These are phyloP conservation scores for Citrus mangshanensis DNA, from an alignment of 345 rosid species.

Conservation along the genomic window DNA sequence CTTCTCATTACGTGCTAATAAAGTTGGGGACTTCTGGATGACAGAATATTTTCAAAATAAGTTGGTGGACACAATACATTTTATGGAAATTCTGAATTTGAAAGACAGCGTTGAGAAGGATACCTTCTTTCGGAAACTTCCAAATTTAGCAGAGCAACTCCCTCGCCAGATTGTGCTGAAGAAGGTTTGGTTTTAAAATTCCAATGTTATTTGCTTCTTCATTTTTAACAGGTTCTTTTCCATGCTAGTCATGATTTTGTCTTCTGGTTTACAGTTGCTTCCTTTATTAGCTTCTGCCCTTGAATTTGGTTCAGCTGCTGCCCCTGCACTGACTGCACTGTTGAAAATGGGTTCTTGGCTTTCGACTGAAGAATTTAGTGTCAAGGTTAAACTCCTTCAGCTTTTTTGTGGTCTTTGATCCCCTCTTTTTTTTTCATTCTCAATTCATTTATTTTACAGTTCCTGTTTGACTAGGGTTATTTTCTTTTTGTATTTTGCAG, in stretches of 20 bases:
- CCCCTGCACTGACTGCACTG: conserved; percentile 86
- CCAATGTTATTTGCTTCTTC: conserved; percentile 15
- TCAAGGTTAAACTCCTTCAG: conserved; percentile 52
- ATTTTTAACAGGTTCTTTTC: conserved; percentile 8
- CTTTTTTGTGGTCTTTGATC: background rate
- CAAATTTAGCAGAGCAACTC: conserved; percentile 94
- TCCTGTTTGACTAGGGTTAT: conserved; percentile 5
- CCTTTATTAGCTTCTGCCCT: conserved; percentile 96
- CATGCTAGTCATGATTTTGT: conserved; percentile 24
- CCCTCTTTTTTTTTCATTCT: background rate
- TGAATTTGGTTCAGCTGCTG: conserved; percentile 98
- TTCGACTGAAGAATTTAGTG: conserved; percentile 77
- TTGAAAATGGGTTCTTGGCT: conserved; percentile 98
- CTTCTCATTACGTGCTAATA: background rate
- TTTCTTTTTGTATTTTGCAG: conserved; percentile 38
- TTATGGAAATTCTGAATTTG: conserved; percentile 93
- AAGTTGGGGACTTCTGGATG: conserved; percentile 24
- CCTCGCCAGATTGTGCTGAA: conserved; percentile 95
- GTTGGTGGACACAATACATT: conserved; percentile 99
- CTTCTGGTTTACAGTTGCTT: conserved; percentile 70
- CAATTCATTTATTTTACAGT: background rate
- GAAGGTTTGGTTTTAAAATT: conserved; percentile 54
- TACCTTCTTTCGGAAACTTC: conserved; percentile 95
- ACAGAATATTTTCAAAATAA: conserved; percentile 98
- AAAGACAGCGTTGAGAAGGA: conserved; percentile 97